A percentile compares a stretch with the other conserved stretches of the same genome.
Conservation (phyloP, 495 filamentous ascomycete species). For the Pyrenula massariospora region DNA sequence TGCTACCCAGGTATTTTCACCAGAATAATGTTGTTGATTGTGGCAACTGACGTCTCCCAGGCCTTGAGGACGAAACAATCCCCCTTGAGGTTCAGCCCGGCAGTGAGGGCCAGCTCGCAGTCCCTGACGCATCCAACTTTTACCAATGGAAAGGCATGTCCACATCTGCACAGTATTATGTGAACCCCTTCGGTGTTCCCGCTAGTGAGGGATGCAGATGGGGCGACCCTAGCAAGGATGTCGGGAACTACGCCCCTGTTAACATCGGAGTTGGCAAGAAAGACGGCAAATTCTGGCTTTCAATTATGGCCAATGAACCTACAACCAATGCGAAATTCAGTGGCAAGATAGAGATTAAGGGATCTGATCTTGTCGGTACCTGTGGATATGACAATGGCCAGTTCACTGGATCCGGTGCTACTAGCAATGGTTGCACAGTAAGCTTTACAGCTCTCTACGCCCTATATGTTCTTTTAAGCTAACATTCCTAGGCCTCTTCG, state of each 20-base stretch:
- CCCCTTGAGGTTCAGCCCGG: conserved; percentile 53
- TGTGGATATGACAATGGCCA: conserved; percentile 64
- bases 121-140: conserved; percentile 57
- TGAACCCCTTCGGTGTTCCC: conserved; percentile 66
- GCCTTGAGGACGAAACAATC: conserved; percentile 71
- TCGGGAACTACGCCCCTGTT: conserved; percentile 85
- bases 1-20: conserved; percentile 77
- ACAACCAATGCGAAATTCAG: conserved; percentile 49
- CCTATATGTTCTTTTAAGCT: not conserved
- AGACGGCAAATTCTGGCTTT: conserved; percentile 61
- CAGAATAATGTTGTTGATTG: conserved; percentile 5
- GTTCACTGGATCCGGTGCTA: conserved; percentile 39
- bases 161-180: conserved; percentile 93
- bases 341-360: conserved; percentile 61
- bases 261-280: conserved; percentile 75
- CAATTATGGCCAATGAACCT: conserved; percentile 65
- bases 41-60: conserved; percentile 11
- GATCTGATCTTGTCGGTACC: conserved; percentile 48
- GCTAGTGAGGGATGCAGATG: conserved; percentile 68
- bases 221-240: conserved; percentile 41
- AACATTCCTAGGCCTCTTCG: not conserved
- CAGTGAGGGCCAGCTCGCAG: conserved; percentile 48
- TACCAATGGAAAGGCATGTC: conserved; percentile 61
- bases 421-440: conserved; percentile 61
- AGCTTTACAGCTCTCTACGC: conserved; percentile 15